Percentiles rank a stretch among this genome's conserved stretches.
Conservation (phyloP, 352 stramenopile genomes). For the Elongisporangium prolatum region DNA sequence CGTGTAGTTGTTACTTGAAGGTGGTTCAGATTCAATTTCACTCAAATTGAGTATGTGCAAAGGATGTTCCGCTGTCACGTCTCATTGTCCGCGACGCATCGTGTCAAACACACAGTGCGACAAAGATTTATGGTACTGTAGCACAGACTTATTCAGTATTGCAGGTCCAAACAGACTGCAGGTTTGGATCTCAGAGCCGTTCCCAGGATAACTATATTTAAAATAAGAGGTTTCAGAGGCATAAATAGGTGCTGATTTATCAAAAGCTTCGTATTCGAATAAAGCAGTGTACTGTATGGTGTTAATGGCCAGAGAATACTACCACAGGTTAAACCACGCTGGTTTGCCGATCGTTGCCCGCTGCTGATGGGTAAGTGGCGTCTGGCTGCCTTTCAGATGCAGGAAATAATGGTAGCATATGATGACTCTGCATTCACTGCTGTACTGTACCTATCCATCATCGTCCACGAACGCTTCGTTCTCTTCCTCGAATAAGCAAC, state of each 20-base stretch:
- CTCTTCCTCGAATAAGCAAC: not conserved
- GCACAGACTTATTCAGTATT: constrained; percentile 6
- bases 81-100: not conserved
- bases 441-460: not conserved
- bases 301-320: not conserved
- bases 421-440: not conserved
- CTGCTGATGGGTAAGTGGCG: not conserved
- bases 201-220: not conserved
- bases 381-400: not conserved
- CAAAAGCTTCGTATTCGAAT: constrained; percentile 2
- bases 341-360: not conserved
- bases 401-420: not conserved
- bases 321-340: not conserved
- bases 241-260: constrained; percentile 6
- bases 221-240: not conserved
- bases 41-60: not conserved
- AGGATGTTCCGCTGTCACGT: constrained; percentile 2
- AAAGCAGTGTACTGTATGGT: not conserved
- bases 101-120: not conserved
- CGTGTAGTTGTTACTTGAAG: not conserved
- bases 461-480: not conserved
- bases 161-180: constrained; percentile 3
- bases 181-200: constrained; percentile 8
- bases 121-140: constrained; percentile 10
- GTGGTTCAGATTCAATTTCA: not conserved